Evolutionary conservation across 2,329 filamentous ascomycete genomes (phyloP), one percentile per base, ranked within the genome.

Genomic region (Claviceps pazoutovae): DNA sequence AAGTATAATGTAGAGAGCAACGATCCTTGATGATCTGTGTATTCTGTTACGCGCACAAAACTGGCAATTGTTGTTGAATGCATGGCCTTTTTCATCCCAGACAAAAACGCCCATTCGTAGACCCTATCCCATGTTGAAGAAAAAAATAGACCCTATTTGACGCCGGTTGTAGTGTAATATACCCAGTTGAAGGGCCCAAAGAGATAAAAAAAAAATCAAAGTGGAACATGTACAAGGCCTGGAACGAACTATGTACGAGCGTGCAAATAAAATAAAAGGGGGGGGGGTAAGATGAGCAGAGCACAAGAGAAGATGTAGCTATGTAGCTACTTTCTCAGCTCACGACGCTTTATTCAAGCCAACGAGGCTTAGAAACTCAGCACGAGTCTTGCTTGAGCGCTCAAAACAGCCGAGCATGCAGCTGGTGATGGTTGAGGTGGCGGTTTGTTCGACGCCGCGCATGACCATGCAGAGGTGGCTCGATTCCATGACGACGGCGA

Each of bases 391-490:
- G 55, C 88, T 88, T 60, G 87, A 88, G 55, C 83, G 84, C 64
- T 95, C 84, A 75, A 98, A 95, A 62, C 89, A 90, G 41, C 93
- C 93, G n/a, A 97, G 79, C 70, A 98, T 94, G 66, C 91, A 97
- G 72, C 89, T 96, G 17, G 93, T 98, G 39, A 94, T 93, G 6
- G 93, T 97, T 17, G 80, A 85, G 49, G 86, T 83, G 42, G 77
- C 80, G 0, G 88, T 89, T 75, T 98, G 96, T 66, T 96, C 81
- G 9, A 98, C 91, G n/a, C 93, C 93, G 46, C 93, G 82, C 90
- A 96, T 97, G 16, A 95, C 89, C 91, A 97, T 98, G 74, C 93
- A 98, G 46, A 97, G 74, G 70, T 98, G 93, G 62, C 82, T 90
- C 14, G 88, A 94, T 64, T 98, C 93, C 84, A 98, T 95, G 54